phyloP scores from a whole-genome alignment of 345 rosid species.

The Boechera stricta region DNA sequence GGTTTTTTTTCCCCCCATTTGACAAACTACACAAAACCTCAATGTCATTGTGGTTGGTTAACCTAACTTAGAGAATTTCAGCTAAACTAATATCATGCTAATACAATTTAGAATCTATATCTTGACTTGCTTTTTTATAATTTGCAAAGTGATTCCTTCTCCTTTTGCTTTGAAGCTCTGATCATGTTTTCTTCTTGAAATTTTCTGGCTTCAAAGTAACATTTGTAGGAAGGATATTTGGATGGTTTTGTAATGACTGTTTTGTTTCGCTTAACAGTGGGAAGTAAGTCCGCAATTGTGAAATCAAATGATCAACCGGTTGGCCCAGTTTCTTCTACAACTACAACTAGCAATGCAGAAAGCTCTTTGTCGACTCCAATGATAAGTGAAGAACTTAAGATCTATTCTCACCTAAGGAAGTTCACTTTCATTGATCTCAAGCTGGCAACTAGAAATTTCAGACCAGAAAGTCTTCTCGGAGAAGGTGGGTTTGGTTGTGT shows the following conservation, averaged over 20 bases:
- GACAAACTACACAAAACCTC: constrained; percentile 21
- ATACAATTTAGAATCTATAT: background rate
- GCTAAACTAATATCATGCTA: constrained; percentile 1
- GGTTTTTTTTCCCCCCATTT: constrained; percentile 13
- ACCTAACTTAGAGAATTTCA: constrained; percentile 32
- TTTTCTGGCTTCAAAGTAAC: constrained; percentile 10
- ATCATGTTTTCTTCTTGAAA: background rate
- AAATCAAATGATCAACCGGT: constrained; percentile 77
- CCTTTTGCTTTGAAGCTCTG: constrained; percentile 15
- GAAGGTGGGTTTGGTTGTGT: constrained; percentile 99
- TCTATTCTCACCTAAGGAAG: constrained; percentile 80
- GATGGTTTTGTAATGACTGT: constrained; percentile 22
- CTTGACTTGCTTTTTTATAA: background rate
- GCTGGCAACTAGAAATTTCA: constrained; percentile 94
- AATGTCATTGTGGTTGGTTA: constrained; percentile 35
- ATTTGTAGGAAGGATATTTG: constrained; percentile 18
- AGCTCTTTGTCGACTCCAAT: constrained; percentile 85
- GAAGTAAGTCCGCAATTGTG: constrained; percentile 70
- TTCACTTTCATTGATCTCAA: constrained; percentile 91
- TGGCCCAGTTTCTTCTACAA: constrained; percentile 66
- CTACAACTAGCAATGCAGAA: constrained; percentile 84
- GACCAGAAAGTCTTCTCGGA: constrained; percentile 96
- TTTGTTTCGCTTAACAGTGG: constrained; percentile 46
- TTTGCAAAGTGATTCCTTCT: background rate
- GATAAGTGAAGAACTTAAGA: constrained; percentile 89